Base-by-base conservation (phyloP, 1,284 basidiomycete genomes). In the Melampsora larici-populina region DNA sequence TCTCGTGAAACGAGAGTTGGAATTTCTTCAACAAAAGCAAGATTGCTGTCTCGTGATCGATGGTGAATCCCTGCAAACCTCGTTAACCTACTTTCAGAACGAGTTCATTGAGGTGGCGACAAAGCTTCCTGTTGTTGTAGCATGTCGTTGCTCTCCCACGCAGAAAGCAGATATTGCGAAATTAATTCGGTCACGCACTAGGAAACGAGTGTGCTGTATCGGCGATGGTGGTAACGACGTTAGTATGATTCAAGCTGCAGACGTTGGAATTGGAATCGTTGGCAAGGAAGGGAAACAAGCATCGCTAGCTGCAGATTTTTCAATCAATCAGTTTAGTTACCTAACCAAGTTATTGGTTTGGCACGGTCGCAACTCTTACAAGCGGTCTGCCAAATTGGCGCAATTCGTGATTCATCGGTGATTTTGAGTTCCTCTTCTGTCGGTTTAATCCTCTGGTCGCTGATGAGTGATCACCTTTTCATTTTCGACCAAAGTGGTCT, bases 261-360 rank as follows among this genome's bases (percentile, higher is more conserved):
- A 96, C 81, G 92, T 96, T 68, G 94, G 95, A 48, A 89, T 99
- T 43, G 97, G 97, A 43, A 99, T 99, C 79, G 95, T 98, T 8
- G 97, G 97, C 21, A 99, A 99, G 84, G 97, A 99, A 86, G 97
- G 97, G 18, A 96, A 93, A 84, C 97, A 99, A 84, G 97, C 97
- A 0, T 97, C 94, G 0, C 88, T 99, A 1, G 96, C 97, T 0
- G 97, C 97, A 17, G 97, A 99, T 84, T 99, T 99, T 82, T 96
- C 93, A 4, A 92, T 99, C 80, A 95, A 90, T 3, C 97, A 99
- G 83, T 99, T 99, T 87, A 92, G 91, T 82, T 89, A 90, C 84
- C 88, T 99, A 70, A 96, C 94, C 36, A 97, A 98, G 84, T 88
- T 99, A 0, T 89, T 99, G 15, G 88, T 99, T 43, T 96, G 93